Conservation (phyloP, 148 eudicot species). For the Vaccinium corymbosum region DNA sequence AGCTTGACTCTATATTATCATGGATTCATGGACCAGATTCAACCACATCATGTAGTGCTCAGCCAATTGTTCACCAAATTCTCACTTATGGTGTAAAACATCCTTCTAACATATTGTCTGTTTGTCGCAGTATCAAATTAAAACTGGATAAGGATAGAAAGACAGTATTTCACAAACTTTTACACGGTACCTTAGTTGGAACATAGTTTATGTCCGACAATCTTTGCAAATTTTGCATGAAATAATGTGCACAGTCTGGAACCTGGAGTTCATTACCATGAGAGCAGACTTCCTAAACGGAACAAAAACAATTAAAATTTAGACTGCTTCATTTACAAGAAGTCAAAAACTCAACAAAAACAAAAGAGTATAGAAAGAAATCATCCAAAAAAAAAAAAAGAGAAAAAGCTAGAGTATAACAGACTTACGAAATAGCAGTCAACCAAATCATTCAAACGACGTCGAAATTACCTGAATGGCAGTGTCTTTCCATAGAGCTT, state of each 20-base stretch:
- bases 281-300: slow-evolving; percentile 63
- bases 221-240: slow-evolving; percentile 83
- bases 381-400: background rate
- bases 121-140: background rate
- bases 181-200: slow-evolving; percentile 75
- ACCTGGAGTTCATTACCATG: slow-evolving; percentile 88
- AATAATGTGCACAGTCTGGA: slow-evolving; percentile 79
- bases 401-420: background rate
- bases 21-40: background rate
- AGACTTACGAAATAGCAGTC: background rate
- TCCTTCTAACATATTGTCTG: background rate
- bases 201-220: slow-evolving; percentile 65
- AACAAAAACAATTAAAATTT: slow-evolving; percentile 15
- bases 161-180: background rate
- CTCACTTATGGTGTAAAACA: background rate
- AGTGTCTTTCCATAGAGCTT: slow-evolving; percentile 74
- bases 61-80: background rate
- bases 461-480: slow-evolving; percentile 77
- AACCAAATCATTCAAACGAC: slow-evolving; percentile 5
- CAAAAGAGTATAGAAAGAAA: background rate
- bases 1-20: background rate
- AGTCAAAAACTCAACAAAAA: background rate
- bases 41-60: background rate
- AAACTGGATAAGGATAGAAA: background rate
- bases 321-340: slow-evolving; percentile 2